Conservation (phyloP, 306 rosid species). For the Mimosa pudica region DNA sequence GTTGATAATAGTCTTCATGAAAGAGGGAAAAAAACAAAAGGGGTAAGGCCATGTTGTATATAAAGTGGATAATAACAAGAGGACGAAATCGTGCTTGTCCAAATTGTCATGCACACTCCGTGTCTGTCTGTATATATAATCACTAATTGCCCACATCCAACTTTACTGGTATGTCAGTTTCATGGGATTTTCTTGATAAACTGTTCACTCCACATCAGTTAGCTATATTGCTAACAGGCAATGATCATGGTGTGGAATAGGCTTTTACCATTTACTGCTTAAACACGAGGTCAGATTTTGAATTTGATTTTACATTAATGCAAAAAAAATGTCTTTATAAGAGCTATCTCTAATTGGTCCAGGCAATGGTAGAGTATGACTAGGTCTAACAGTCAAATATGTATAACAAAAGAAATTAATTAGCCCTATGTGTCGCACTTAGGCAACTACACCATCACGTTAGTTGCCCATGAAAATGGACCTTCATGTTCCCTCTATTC, state of each 20-base stretch:
- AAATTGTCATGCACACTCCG: constrained; percentile 32
- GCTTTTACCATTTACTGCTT: no score
- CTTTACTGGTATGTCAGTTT: constrained; percentile 32
- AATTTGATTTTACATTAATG: no score
- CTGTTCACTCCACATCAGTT: neutral
- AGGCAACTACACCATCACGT: constrained; percentile 46
- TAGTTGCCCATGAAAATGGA: constrained; percentile 50
- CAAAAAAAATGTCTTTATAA: no score
- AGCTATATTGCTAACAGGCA: no score
- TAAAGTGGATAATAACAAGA: constrained; percentile 27
- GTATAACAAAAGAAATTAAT: no score
- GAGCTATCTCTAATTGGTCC: no score
- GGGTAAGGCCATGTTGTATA: constrained; percentile 12
- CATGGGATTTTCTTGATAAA: constrained; percentile 35
- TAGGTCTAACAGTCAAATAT: no score
- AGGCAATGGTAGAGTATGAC: no score
- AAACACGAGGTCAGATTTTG: no score
- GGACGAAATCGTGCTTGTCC: constrained; percentile 39
- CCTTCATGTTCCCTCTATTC: constrained; percentile 29
- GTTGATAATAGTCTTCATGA: constrained; percentile 9
- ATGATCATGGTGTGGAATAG: no score
- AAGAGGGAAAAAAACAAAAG: neutral
- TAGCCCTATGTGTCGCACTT: constrained; percentile 14
- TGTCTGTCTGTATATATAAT: neutral
- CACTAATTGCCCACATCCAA: constrained; percentile 32